phyloP scores from a whole-genome alignment of 2,329 filamentous ascomycete genomes.

The Fusarium pseudograminearum region DNA sequence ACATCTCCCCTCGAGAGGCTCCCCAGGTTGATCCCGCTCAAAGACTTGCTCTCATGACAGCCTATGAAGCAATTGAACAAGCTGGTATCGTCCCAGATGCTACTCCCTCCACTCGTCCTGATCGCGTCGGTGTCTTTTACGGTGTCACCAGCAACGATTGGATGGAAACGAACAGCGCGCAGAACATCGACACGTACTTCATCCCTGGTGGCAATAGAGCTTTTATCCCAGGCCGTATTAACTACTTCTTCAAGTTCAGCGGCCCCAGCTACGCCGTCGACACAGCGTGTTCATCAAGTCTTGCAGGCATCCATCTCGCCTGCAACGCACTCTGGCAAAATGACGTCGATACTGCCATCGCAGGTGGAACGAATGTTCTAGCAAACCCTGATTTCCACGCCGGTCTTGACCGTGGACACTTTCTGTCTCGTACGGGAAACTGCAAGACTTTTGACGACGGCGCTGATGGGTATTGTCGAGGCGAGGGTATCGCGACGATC shows the following conservation, averaged over 20 bases:
- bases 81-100: conserved; percentile 73
- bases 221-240: conserved; percentile 71
- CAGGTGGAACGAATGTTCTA: conserved; percentile 78
- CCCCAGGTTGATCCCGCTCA: conserved; percentile 72
- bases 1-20: conserved; percentile 67
- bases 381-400: conserved; percentile 75
- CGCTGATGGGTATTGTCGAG: conserved; percentile 70
- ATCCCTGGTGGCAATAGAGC: conserved; percentile 60
- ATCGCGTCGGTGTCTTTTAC: conserved; percentile 78
- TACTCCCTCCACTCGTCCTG: conserved; percentile 68
- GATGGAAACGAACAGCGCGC: conserved; percentile 79
- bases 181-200: conserved; percentile 71
- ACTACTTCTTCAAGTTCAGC: conserved; percentile 82
- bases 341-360: conserved; percentile 84
- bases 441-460: conserved; percentile 66
- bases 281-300: conserved; percentile 82
- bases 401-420: conserved; percentile 73
- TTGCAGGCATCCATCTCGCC: conserved; percentile 76
- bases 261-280: conserved; percentile 80
- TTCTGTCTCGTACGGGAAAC: conserved; percentile 63
- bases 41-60: conserved; percentile 72
- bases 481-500: conserved; percentile 61
- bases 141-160: conserved; percentile 83
- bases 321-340: conserved; percentile 77
- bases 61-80: conserved; percentile 77